Evolutionary conservation across 768 basidiomycete genomes (phyloP).

Genomic region (Termitomyces sp.): DNA sequence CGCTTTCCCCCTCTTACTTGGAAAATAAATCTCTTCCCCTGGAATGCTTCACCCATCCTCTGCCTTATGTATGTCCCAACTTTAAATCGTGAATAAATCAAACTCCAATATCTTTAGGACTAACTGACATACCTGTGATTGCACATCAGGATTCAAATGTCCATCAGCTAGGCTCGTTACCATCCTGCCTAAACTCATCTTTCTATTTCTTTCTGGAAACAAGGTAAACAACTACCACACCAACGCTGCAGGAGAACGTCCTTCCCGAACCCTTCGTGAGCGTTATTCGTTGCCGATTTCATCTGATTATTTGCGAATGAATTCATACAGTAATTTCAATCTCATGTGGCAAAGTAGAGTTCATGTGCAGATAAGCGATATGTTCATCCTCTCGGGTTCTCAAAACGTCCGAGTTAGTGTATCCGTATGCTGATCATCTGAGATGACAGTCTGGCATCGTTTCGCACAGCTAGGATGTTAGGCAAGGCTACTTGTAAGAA

Average conservation of each 20-base stretch:
- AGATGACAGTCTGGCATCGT: not conserved
- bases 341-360: no score
- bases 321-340: no score
- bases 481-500: not conserved
- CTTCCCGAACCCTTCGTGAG: not conserved
- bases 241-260: not conserved
- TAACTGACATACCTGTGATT: not conserved
- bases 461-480: not conserved
- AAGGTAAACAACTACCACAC: not conserved
- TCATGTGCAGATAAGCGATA: not conserved
- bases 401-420: no score
- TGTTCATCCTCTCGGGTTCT: not conserved
- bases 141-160: not conserved
- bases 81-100: no score
- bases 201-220: no score
- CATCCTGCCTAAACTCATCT: not conserved
- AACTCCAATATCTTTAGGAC: no score
- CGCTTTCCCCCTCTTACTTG: no score
- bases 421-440: not conserved
- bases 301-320: no score
- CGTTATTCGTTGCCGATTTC: no score
- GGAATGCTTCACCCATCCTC: no score
- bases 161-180: not conserved
- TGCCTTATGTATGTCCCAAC: no score
- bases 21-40: no score